These are phyloP conservation scores for Erythrophleum ivorense DNA, from an alignment of 331 rosid genomes.

Conservation along the genomic window DNA sequence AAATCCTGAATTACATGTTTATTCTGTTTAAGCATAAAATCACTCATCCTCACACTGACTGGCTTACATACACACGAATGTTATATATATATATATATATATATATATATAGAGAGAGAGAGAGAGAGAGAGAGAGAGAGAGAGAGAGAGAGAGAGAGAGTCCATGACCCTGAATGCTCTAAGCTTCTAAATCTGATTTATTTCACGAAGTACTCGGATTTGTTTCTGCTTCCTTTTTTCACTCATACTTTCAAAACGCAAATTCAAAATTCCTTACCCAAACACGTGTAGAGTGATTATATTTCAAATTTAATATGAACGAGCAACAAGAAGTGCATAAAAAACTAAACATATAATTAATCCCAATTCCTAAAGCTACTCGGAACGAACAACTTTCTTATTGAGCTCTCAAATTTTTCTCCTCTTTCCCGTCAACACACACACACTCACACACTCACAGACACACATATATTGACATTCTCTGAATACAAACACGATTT, in stretches of 20 bases:
- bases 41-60: no score
- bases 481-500: background rate
- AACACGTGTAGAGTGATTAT: no score
- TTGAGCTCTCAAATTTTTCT: background rate
- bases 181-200: background rate
- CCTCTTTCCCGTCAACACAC: background rate
- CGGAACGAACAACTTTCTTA: background rate
- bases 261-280: background rate
- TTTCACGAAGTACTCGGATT: background rate
- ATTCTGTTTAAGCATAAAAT: background rate
- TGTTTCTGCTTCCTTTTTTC: background rate
- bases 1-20: background rate
- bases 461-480: background rate
- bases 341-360: background rate
- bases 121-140: background rate
- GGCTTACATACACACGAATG: background rate
- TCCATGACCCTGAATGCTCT: background rate
- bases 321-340: background rate
- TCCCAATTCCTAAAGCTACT: background rate
- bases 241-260: background rate
- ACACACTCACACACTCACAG: no score
- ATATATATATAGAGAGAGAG: no score
- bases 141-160: background rate
- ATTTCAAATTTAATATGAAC: background rate
- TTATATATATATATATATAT: background rate